Base-by-base conservation (phyloP, 2,329 filamentous ascomycete genomes). In the Cordyceps pruinosa region DNA sequence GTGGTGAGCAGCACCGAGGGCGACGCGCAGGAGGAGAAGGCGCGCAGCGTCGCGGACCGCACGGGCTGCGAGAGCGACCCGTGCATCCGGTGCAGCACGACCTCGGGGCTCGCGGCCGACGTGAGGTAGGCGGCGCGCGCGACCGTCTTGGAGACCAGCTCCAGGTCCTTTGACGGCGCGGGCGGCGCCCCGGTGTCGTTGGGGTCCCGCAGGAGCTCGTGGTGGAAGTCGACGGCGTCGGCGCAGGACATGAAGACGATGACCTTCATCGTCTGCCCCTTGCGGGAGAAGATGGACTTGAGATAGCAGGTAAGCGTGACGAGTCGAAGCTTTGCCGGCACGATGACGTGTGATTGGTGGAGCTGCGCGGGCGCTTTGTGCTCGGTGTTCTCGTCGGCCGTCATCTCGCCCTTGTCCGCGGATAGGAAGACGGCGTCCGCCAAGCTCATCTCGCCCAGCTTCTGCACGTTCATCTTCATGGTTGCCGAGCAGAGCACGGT, bases 201-300 rank as follows among this genome's bases (percentile, higher is more conserved):
- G 0, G 70, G 69, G 26, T 73, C 65, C 44, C 77, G 86, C 58
- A 99, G 82, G 3, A 96, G 75, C 60, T 95, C 88, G 69, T 91
- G 97, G 70, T 97, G 93, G 66, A 97, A 99, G 69, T 99, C 91
- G 59, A 97, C 94, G 1, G 90, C 94, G 70, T 99, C 94, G 21
- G 94, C 92, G 66, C 94, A 99, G 12, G 93, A 96, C 49, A 99
- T 89, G 74, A 99, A 99, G 35, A 99, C 80, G 60, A 99, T 97
- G 23, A 88, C 89, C 72, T 99, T 97, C 89, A 96, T 97, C 19
- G 96, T 89, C 1, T 90, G 90, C 0, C 91, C 93, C 70, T 88
- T 89, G 19, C 92, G 83, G 58, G 90, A 86, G 70, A 99, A 97
- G 0, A 91, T 86, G 19, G 90, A 86, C 69, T 93, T 95, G 58